Evolutionary conservation across 495 filamentous ascomycete genomes (phyloP), one percentile per base, ranked within the genome.

Genomic region (Trichocladium uniseriatum): DNA sequence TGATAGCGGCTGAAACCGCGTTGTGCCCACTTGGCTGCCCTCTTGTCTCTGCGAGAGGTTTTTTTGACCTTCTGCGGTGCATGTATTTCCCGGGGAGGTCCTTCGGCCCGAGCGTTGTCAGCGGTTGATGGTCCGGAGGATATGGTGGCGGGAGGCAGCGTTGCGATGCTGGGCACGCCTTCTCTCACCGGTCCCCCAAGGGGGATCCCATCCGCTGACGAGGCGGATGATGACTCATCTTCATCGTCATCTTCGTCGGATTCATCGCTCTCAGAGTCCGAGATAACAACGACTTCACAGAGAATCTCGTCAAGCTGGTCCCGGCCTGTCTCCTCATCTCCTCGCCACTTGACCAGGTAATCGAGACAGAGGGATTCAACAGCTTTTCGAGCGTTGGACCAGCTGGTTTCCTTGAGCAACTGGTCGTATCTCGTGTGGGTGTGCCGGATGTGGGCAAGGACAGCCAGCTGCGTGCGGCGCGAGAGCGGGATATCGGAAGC

Each of bases 401-500:
- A 89, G 7, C 65, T 69, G 6, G 74, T 79, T 39, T 75, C 70
- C 49, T 73, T 79, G 21, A 96, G 70, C 22, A 94, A 70, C 52
- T 76, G 68, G 66, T 96, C 89, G 64, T 96, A 96, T 52, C 86
- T 74, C 15, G 90, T 96, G 63, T 94, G 87, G 24, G 69, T 71
- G 60, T 96, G 90, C 32, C 90, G 78, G 56, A 95, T 87, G 64
- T 94, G 86, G 45, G 90, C 88, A 55, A 84, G 76, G 7, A 89
- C 86, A 1, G 89, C 89, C 38, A 95, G 75, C 54, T 91, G 85
- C 11, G 85, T 84, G 50, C 88, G 79, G 20, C 84, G 80, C 43
- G 83, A 78, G 28, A 95, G 69, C 29, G 79, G 70, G 43, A 91
- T 62, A 43, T 83, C 72, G 38, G 69, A 60, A 28, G 78, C 81